Percentiles rank a stretch among this genome's conserved stretches.
Evolutionary conservation across 139 green algal species (phyloP).

Genomic region (Chlamydomonas sphaeroides): DNA sequence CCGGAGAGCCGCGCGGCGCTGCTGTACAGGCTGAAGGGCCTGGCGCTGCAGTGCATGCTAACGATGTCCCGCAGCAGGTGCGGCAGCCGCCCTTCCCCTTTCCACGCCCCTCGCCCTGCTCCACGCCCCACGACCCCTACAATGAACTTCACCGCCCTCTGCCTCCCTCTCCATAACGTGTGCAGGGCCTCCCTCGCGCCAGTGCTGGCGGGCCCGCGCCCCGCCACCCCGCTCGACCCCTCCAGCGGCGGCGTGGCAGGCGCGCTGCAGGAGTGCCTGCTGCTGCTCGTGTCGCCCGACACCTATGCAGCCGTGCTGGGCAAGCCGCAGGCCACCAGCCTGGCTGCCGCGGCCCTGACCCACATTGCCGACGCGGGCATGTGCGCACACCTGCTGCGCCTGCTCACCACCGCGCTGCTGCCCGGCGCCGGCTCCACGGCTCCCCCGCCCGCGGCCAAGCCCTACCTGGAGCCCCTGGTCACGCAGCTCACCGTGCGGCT

Average conservation of each 20-base stretch:
- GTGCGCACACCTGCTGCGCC: neutral
- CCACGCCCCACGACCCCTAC: too few relatives aligned
- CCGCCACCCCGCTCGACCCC: neutral
- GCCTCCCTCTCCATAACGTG: neutral
- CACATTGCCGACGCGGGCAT: conserved; percentile 22
- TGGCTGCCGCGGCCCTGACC: neutral
- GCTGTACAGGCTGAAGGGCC: conserved; percentile 27
- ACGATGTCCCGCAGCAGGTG: conserved; percentile 17
- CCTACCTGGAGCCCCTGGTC: conserved; percentile 37
- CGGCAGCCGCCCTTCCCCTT: neutral
- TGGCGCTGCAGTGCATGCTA: conserved; percentile 16
- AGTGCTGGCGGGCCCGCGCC: conserved; percentile 3
- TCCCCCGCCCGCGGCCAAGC: neutral
- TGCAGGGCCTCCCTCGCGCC: neutral
- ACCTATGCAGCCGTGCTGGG: conserved; percentile 4
- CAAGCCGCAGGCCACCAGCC: neutral
- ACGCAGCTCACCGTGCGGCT: conserved; percentile 34
- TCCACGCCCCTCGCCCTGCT: too few relatives aligned
- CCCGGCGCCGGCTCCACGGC: neutral
- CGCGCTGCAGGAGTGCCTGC: conserved; percentile 31
- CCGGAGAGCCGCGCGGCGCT: neutral
- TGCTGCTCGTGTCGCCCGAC: conserved; percentile 31
- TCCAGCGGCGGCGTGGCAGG: neutral
- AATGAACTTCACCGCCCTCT: too few relatives aligned
- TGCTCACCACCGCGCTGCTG: neutral